A percentile compares a stretch with the other conserved stretches of the same genome.
Conservation (phyloP, 1,284 basidiomycete genomes). For the Cutaneotrichosporon mucoides region DNA sequence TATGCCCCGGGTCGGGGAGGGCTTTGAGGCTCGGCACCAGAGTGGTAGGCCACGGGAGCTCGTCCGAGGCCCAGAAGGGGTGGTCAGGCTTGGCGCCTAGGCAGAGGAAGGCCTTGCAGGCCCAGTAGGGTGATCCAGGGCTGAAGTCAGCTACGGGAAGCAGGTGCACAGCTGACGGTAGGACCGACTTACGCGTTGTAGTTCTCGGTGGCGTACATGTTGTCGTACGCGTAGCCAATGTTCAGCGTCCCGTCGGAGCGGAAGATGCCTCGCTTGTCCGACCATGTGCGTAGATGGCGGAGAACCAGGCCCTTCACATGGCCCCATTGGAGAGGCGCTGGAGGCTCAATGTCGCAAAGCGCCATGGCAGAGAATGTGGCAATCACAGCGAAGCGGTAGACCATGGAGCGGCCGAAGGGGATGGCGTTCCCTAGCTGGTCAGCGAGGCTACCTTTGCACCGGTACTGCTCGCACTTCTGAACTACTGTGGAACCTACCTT, state of each 20-base stretch:
- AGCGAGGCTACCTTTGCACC: background rate
- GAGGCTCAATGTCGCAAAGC: constrained; percentile 64
- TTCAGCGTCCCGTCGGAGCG: constrained; percentile 65
- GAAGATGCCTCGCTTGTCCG: constrained; percentile 54
- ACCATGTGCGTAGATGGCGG: constrained; percentile 68
- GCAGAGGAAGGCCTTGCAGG: constrained; percentile 69
- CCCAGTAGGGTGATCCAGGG: constrained; percentile 71
- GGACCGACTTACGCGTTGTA: constrained; percentile 1
- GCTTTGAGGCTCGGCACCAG: constrained; percentile 50
- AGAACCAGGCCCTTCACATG: constrained; percentile 67
- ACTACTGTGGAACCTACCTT: constrained; percentile 53
- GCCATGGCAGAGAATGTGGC: constrained; percentile 71
- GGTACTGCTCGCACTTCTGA: no score
- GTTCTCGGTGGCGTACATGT: constrained; percentile 5
- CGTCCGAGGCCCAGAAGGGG: constrained; percentile 65
- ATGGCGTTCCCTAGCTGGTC: constrained; percentile 59
- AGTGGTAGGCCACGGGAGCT: constrained; percentile 59
- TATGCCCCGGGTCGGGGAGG: constrained; percentile 63
- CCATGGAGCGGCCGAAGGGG: constrained; percentile 70
- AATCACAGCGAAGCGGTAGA: constrained; percentile 72
- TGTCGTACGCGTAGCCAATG: constrained; percentile 56
- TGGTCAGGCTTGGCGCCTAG: constrained; percentile 62
- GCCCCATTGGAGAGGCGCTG: constrained; percentile 64
- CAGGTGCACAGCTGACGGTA: constrained; percentile 50
- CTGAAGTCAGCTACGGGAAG: constrained; percentile 71